Percentiles rank a stretch among this genome's conserved stretches.
These are phyloP conservation scores for Pythium phragmiticola DNA, from an alignment of 352 stramenopile genomes.

Conservation along the genomic window DNA sequence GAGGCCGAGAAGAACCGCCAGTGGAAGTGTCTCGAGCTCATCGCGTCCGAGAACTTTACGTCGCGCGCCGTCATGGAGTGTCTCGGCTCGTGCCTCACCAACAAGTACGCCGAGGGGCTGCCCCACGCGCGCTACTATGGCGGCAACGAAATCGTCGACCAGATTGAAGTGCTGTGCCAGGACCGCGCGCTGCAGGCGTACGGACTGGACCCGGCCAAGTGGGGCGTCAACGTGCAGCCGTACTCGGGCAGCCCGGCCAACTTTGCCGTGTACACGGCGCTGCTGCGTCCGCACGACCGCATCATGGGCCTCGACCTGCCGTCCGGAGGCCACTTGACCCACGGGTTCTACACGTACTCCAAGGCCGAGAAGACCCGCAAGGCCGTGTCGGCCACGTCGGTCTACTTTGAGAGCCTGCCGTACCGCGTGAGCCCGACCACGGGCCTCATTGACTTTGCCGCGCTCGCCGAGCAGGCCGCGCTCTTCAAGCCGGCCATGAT, in stretches of 20 bases:
- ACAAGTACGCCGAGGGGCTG: slow-evolving; percentile 99
- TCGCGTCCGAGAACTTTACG: slow-evolving; percentile 99
- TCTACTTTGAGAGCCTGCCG: slow-evolving; percentile 99
- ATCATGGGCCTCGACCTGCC: slow-evolving; percentile 99
- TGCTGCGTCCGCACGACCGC: slow-evolving; percentile 97
- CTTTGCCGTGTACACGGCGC: slow-evolving; percentile 98
- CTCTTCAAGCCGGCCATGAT: slow-evolving; percentile 99
- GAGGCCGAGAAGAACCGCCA: slow-evolving; percentile 98
- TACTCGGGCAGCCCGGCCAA: slow-evolving; percentile 98
- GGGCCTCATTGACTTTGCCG: slow-evolving; percentile 97
- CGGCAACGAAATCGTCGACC: slow-evolving; percentile 99
- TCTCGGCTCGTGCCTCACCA: slow-evolving; percentile 97
- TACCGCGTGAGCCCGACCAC: slow-evolving; percentile 96
- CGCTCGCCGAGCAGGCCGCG: slow-evolving; percentile 91
- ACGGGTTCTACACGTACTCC: slow-evolving; percentile 97
- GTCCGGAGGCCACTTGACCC: slow-evolving; percentile 97
- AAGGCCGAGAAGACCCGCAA: slow-evolving; percentile 97
- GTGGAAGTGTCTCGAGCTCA: slow-evolving; percentile 97
- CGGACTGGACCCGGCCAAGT: slow-evolving; percentile 94
- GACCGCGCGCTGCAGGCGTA: slow-evolving; percentile 97
- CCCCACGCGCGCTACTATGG: slow-evolving; percentile 97
- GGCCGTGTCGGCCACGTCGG: slow-evolving; percentile 98
- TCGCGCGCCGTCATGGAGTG: slow-evolving; percentile 98
- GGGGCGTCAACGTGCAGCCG: slow-evolving; percentile 98
- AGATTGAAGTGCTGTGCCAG: slow-evolving; percentile 97